These are phyloP conservation scores for Fusarium liriodendri DNA, from an alignment of 2,329 filamentous ascomycete genomes.

Conservation along the genomic window DNA sequence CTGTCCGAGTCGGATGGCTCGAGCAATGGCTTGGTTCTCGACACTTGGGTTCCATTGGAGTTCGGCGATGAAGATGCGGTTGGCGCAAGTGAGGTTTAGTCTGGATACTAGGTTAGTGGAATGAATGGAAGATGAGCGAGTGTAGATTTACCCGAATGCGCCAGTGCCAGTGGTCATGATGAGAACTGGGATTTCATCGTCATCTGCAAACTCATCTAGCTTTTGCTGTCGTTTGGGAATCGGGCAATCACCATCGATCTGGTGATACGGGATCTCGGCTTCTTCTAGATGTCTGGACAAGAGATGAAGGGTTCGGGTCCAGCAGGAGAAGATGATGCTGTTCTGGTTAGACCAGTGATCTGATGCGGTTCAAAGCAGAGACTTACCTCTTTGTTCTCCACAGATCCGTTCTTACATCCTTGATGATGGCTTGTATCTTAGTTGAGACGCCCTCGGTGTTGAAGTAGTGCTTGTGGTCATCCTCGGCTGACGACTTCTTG, in stretches of 20 bases:
- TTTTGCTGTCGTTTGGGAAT: constrained; percentile 50
- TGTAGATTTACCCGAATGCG: constrained; percentile 60
- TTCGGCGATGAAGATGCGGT: constrained; percentile 62
- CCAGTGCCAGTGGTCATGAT: constrained; percentile 66
- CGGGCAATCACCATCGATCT: constrained; percentile 58
- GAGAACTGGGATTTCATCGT: constrained; percentile 49
- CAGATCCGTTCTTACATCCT: background rate
- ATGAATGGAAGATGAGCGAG: no score
- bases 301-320: constrained; percentile 56
- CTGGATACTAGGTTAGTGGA: no score
- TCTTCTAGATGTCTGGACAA: constrained; percentile 45
- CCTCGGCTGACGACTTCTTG: background rate
- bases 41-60: constrained; percentile 66
- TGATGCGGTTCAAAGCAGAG: background rate
- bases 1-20: constrained; percentile 61
- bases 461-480: background rate
- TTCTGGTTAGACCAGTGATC: background rate
- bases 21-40: constrained; percentile 63
- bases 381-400: background rate
- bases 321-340: constrained; percentile 60
- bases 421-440: background rate
- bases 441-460: background rate
- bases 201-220: constrained; percentile 53
- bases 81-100: constrained; percentile 61
- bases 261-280: constrained; percentile 45